Conservation (phyloP, 2,329 filamentous ascomycete species). For the Colletotrichum navitas region DNA sequence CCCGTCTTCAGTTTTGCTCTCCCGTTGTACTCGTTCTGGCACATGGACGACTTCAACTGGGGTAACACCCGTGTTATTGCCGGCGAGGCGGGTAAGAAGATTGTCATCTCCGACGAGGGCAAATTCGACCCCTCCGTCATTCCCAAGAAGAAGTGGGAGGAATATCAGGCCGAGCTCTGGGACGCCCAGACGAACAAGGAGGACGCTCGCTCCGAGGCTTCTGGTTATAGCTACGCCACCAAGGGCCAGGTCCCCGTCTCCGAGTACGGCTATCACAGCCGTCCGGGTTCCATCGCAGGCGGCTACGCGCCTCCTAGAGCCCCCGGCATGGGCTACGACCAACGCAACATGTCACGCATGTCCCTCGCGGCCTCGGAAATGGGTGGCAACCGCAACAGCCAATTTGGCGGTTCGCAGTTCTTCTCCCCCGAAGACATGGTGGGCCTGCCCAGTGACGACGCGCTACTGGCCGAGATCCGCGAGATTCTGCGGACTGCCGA, state of each 20-base stretch:
- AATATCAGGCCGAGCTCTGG: slow-evolving; percentile 98
- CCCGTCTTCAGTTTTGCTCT: slow-evolving; percentile 92
- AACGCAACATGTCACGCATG: slow-evolving; percentile 72
- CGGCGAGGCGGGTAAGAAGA: slow-evolving; percentile 91
- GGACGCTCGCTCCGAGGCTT: slow-evolving; percentile 87
- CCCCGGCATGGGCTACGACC: slow-evolving; percentile 62
- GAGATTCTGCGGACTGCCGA: slow-evolving; percentile 93
- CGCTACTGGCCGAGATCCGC: slow-evolving; percentile 90
- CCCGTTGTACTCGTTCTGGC: slow-evolving; percentile 96
- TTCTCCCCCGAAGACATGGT: slow-evolving; percentile 76
- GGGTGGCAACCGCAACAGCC: slow-evolving; percentile 69
- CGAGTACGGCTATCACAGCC: slow-evolving; percentile 78
- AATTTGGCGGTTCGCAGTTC: slow-evolving; percentile 71
- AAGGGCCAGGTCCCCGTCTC: slow-evolving; percentile 74
- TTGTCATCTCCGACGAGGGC: slow-evolving; percentile 95
- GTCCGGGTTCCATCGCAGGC: slow-evolving; percentile 66
- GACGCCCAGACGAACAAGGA: slow-evolving; percentile 88
- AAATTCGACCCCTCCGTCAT: slow-evolving; percentile 96
- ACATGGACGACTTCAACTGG: slow-evolving; percentile 99
- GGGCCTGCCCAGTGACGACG: slow-evolving; percentile 87
- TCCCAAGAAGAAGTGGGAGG: slow-evolving; percentile 98
- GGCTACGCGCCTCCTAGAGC: slow-evolving; percentile 57
- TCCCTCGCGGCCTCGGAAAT: slow-evolving; percentile 84
- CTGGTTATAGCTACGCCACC: slow-evolving; percentile 94
- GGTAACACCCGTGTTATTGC: slow-evolving; percentile 98